These are phyloP conservation scores for Astrothelium macrocarpum DNA, from an alignment of 495 filamentous ascomycete species.

Conservation along the genomic window DNA sequence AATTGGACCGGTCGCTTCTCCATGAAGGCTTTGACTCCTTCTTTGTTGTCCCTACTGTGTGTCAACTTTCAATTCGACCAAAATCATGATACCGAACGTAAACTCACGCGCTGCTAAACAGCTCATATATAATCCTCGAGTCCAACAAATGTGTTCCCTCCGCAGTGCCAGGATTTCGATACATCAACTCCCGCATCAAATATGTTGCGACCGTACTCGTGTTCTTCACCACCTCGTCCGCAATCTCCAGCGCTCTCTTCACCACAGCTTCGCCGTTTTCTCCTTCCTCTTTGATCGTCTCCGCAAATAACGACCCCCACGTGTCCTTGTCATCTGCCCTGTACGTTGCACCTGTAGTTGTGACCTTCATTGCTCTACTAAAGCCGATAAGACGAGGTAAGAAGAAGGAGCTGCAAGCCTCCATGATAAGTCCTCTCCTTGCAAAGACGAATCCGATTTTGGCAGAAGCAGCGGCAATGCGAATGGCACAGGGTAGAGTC, in stretches of 20 bases:
- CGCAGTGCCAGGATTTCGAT: conserved; percentile 42
- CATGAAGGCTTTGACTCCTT: conserved; percentile 32
- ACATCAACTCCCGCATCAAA: conserved; percentile 53
- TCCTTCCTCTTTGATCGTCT: background rate
- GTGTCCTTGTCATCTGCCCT: conserved; percentile 22
- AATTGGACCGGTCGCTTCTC: conserved; percentile 43
- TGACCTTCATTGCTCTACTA: conserved; percentile 51
- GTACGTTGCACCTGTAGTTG: conserved; percentile 39
- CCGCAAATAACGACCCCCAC: background rate
- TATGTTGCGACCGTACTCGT: conserved; percentile 44
- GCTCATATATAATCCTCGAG: conserved; percentile 44
- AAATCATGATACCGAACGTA: background rate
- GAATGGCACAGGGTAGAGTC: conserved; percentile 51
- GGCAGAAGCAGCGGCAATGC: conserved; percentile 44
- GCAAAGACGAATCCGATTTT: conserved; percentile 59
- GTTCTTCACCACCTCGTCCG: conserved; percentile 49
- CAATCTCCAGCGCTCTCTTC: conserved; percentile 46
- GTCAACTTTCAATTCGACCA: background rate
- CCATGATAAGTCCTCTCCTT: conserved; percentile 51
- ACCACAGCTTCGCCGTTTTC: conserved; percentile 37
- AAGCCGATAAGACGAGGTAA: conserved; percentile 51
- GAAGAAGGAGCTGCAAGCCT: conserved; percentile 55
- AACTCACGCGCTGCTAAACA: conserved; percentile 37
- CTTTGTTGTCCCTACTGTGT: conserved; percentile 30
- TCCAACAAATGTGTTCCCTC: conserved; percentile 53